Evolutionary conservation across 228 moss, liverwort and hornwort species (phyloP), one percentile per base, ranked within the genome.

Genomic region (Sphagnum fallax): DNA sequence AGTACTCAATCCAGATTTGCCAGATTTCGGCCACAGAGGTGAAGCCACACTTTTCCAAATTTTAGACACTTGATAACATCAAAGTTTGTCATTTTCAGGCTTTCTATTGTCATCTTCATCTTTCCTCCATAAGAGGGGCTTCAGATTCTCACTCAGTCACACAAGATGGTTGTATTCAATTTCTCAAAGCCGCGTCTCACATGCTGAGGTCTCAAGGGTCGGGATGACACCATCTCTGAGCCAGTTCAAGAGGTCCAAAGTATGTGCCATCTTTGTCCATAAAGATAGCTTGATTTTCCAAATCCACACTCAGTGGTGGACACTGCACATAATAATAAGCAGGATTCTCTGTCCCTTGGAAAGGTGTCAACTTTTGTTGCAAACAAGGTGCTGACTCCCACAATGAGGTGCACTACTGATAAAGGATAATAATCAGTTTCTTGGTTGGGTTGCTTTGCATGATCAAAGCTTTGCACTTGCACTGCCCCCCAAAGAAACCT

Each of bases 271-370:
- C 97, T 66, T 93, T 82, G 60, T 98, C 97, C 50, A 91, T 90
- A 69, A 98, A 98, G 64, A 98, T 90, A 5, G 92, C 87, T 55
- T 84, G 91, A 77, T 92, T 86, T 69, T 87, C 85, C 18, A 91
- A 72, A 71, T 93, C 97, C 82, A 93, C 83, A 71, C 90, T 91
- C 52, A 88, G 78, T 92, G 93, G 73, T 93, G 90, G 62, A 93
- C 97, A 69, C 97, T 93, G 77, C 93, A 98, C 97, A 98, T 98
- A 52, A 90, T 89, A 48, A 90, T 93, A 70, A 98, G 81, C 97
- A 98, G 93, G 93, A 98, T 69, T 90, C 89, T 14, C 90, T 81
- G 63, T 98, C 97, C 50, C 97, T 91, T 47, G 82, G 84, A 15
- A 98, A 81, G 6, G 97, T 98, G 52, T 80, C 91, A 67, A 81